These are phyloP conservation scores for Pterocarpus macrocarpus DNA, from an alignment of 306 rosid species.

Conservation along the genomic window DNA sequence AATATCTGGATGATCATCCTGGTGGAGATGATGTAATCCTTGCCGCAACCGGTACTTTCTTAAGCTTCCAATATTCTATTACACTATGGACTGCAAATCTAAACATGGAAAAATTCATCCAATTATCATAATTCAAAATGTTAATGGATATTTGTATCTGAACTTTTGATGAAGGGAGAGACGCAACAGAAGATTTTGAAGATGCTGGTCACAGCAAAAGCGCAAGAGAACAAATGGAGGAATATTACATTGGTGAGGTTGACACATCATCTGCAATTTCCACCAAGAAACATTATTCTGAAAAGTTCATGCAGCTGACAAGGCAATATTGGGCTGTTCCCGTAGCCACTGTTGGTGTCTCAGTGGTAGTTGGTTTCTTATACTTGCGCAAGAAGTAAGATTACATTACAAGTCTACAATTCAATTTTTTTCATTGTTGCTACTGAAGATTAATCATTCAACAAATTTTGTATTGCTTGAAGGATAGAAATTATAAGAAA, in stretches of 20 bases:
- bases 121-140: constrained; percentile 26
- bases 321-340: constrained; percentile 76
- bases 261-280: constrained; percentile 57
- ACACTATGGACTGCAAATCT: constrained; percentile 6
- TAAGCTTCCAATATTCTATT: constrained; percentile 25
- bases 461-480: constrained; percentile 55
- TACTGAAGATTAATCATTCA: constrained; percentile 33
- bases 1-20: constrained; percentile 92
- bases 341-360: constrained; percentile 61
- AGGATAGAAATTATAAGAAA: constrained; percentile 25
- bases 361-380: constrained; percentile 64
- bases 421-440: constrained; percentile 32
- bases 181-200: constrained; percentile 93
- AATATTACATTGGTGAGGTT: constrained; percentile 74
- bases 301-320: constrained; percentile 55
- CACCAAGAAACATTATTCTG: constrained; percentile 48
- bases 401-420: constrained; percentile 18
- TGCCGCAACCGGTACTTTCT: constrained; percentile 70
- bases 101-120: constrained; percentile 22
- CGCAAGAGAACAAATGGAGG: constrained; percentile 77
- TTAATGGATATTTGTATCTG: constrained; percentile 38
- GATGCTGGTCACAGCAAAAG: constrained; percentile 89
- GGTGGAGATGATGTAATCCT: constrained; percentile 90
- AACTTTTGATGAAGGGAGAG: constrained; percentile 63
- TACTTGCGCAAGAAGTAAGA: constrained; percentile 67